A percentile compares a stretch with the other conserved stretches of the same genome.
Conservation (phyloP, 208 protist species). For the Trypanosoma melophagium region DNA sequence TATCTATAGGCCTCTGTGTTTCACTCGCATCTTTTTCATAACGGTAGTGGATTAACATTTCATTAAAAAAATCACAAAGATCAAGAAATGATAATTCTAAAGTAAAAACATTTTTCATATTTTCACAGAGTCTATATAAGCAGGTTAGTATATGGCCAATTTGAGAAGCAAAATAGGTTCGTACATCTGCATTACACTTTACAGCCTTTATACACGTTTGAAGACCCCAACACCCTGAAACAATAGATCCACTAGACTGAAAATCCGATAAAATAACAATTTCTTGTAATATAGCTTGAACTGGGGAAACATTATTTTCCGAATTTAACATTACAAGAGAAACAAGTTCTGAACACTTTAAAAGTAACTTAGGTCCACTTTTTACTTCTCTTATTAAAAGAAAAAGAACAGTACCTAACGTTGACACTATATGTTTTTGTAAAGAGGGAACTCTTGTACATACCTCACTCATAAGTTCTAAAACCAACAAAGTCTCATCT, state of each 20-base stretch:
- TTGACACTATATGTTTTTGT: slow-evolving; percentile 15
- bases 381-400: slow-evolving; percentile 18
- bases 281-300: slow-evolving; percentile 11
- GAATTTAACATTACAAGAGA: slow-evolving; percentile 11
- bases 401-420: slow-evolving; percentile 9
- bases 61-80: slow-evolving; percentile 13
- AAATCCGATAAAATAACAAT: slow-evolving; percentile 18
- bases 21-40: slow-evolving; percentile 22
- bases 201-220: slow-evolving; percentile 22
- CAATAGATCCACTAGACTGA: slow-evolving; percentile 16
- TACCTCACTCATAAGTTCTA: slow-evolving; percentile 22
- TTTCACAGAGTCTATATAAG: slow-evolving; percentile 15
- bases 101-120: slow-evolving; percentile 14
- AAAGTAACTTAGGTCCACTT: slow-evolving; percentile 19
- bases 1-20: not conserved
- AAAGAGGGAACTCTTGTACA: slow-evolving; percentile 21
- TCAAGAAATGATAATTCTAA: slow-evolving; percentile 7
- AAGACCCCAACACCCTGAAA: slow-evolving; percentile 27
- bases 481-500: slow-evolving; percentile 16
- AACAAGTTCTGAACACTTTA: slow-evolving; percentile 15
- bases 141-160: slow-evolving; percentile 13
- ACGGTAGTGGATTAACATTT: slow-evolving; percentile 20
- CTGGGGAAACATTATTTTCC: not conserved
- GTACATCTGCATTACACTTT: not conserved
- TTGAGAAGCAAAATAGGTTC: slow-evolving; percentile 2